Percentiles rank a stretch among this genome's conserved stretches.
Conservation (phyloP, 306 rosid genomes). For the Gleditsia sinensis region DNA sequence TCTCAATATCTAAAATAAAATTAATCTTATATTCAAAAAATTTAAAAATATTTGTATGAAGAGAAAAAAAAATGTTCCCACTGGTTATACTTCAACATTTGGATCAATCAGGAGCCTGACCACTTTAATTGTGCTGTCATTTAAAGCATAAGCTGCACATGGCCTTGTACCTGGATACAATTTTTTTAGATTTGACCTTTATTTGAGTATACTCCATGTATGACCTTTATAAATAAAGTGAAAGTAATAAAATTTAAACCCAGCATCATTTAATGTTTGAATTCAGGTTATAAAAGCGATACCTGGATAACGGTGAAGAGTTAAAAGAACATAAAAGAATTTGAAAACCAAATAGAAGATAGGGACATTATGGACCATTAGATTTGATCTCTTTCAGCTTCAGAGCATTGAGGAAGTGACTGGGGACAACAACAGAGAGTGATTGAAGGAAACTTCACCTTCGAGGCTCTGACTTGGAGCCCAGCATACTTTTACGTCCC, state of each 20-base stretch:
- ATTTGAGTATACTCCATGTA: constrained; percentile 37
- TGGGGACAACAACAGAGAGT: neutral
- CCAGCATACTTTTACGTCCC: constrained; percentile 99
- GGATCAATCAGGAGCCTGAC: constrained; percentile 31
- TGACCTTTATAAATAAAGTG: constrained; percentile 19
- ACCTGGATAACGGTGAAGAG: no score
- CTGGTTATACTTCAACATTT: constrained; percentile 3
- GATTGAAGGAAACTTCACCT: constrained; percentile 55
- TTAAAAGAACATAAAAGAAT: neutral
- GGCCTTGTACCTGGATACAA: constrained; percentile 40
- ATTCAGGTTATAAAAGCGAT: no score
- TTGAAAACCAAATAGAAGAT: neutral
- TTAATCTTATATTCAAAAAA: no score
- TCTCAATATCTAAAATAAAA: no score
- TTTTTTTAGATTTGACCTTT: no score
- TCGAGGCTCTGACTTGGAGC: constrained; percentile 74
- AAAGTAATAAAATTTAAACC: constrained; percentile 23
- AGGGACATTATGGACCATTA: neutral
- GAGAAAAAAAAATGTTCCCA: no score
- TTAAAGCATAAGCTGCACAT: constrained; percentile 52
- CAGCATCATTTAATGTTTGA: constrained; percentile 38
- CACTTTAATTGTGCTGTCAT: constrained; percentile 38
- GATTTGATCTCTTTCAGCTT: constrained; percentile 31
- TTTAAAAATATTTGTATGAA: no score
- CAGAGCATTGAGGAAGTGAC: neutral